Base-by-base conservation (phyloP, 2,329 filamentous ascomycete genomes). In the Camptophora hylomeconis region DNA sequence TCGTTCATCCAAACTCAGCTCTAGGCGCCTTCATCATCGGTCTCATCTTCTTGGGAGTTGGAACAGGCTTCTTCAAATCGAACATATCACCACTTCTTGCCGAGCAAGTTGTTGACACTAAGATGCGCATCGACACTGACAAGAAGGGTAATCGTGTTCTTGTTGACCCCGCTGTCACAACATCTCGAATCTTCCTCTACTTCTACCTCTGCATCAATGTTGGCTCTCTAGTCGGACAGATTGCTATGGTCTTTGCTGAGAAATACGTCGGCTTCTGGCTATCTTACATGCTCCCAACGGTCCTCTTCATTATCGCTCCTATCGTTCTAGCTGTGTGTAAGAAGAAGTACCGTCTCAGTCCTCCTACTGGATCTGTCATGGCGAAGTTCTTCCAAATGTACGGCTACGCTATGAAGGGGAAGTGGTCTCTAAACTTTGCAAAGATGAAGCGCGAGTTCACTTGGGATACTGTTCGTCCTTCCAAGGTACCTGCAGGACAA, bases 51-150 rank as follows among this genome's bases (percentile, higher is more conserved):
- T 69, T 83, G 47, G 77, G 76, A n/a, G 52, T 81, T 17, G 80
- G 80, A 23, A 81, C 78, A 1, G 80, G 80, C 37, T 77, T 80
- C 45, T 83, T 86, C 68, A 87, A 86, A 61, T 70, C 75, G 39
- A 86, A 86, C 47, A 78, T 86, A 23, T 73, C 75, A 0, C 74
- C 76, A 1, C 57, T 81, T 11, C 68, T 82, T 30, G 75, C 75
- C 12, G 77, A 82, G 45, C 77, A 82, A 52, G 75, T 76, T 48
- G 63, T 59, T 16, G 68, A 74, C 33, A 65, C 59, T 3, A 67
- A 61, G 37, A 67, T 72, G 42, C 65, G 61, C 28, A 63, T 80
- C 31, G 59, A 69, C 42, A 65, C 61, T 2, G 55, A 61, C 19
- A 52, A 61, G 22, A 61, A 57, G 2, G 77, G 77, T 29, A 67